Conservation (phyloP, 2,329 filamentous ascomycete species). For the Tricladium varicosporioides region DNA sequence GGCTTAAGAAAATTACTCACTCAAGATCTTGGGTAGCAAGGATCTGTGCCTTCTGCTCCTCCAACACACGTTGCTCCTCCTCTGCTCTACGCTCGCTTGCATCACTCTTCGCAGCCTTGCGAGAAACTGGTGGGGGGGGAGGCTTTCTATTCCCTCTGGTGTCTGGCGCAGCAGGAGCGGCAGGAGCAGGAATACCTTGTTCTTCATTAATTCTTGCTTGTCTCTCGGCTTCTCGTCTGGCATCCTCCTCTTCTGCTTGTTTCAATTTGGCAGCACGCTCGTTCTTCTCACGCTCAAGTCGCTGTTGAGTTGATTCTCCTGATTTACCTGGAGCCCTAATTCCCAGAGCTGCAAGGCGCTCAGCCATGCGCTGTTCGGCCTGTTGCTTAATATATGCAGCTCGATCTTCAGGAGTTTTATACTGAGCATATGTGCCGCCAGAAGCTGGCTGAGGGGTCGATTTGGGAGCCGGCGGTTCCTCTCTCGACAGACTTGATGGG, state of each 20-base stretch:
- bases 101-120: conserved; percentile 67
- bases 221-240: conserved; percentile 81
- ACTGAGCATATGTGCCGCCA: conserved; percentile 71
- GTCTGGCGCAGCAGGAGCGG: conserved; percentile 17
- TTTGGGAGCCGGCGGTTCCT: conserved; percentile 43
- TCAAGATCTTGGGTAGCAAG: conserved; percentile 73
- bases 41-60: conserved; percentile 75
- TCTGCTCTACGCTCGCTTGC: conserved; percentile 52
- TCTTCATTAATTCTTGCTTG: conserved; percentile 47
- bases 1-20: conserved; percentile 59
- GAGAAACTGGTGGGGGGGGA: conserved; percentile 75
- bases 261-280: conserved; percentile 85
- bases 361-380: conserved; percentile 94
- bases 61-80: conserved; percentile 63
- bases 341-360: conserved; percentile 88
- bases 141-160: conserved; percentile 56
- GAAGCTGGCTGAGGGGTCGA: conserved; percentile 45
- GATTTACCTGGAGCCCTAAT: conserved; percentile 80
- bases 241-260: conserved; percentile 92
- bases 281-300: conserved; percentile 81
- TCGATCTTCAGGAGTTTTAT: conserved; percentile 88
- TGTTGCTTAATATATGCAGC: conserved; percentile 97
- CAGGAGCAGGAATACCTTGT: conserved; percentile 28
- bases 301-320: conserved; percentile 78
- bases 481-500: conserved; percentile 35